Conservation (phyloP, 2,329 filamentous ascomycete species). For the Trichoderma breve region DNA sequence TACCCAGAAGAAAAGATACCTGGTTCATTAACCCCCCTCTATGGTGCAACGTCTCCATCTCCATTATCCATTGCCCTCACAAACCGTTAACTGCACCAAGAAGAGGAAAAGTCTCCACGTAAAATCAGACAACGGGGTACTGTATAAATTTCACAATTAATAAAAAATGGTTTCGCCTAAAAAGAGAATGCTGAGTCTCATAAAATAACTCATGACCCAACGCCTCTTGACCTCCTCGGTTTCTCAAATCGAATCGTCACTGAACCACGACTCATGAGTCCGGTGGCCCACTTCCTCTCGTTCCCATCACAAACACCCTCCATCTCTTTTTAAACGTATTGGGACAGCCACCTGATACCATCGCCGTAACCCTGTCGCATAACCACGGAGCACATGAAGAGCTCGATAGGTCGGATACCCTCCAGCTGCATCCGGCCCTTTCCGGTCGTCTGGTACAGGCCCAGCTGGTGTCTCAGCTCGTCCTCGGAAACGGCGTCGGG, state of each 20-base stretch:
- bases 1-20: neutral
- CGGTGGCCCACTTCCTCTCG: neutral
- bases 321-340: constrained; percentile 68
- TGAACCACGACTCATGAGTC: neutral
- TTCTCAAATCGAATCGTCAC: constrained; percentile 20
- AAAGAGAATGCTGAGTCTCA: constrained; percentile 38
- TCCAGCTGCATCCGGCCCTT: constrained; percentile 93
- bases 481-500: constrained; percentile 94
- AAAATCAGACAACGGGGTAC: neutral
- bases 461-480: constrained; percentile 86
- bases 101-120: neutral
- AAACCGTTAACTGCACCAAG: neutral
- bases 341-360: constrained; percentile 85
- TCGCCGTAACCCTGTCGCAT: constrained; percentile 97
- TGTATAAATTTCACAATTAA: constrained; percentile 33
- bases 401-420: constrained; percentile 90
- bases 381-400: constrained; percentile 99
- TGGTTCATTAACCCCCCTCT: neutral
- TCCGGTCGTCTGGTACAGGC: constrained; percentile 92
- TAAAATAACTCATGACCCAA: constrained; percentile 30
- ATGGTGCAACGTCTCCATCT: neutral
- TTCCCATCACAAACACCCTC: neutral
- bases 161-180: constrained; percentile 31
- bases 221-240: constrained; percentile 19
- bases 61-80: neutral